Evolutionary conservation across 2,329 filamentous ascomycete species (phyloP), one percentile per base, ranked within the genome.

Genomic region (Penicillium crustosum): DNA sequence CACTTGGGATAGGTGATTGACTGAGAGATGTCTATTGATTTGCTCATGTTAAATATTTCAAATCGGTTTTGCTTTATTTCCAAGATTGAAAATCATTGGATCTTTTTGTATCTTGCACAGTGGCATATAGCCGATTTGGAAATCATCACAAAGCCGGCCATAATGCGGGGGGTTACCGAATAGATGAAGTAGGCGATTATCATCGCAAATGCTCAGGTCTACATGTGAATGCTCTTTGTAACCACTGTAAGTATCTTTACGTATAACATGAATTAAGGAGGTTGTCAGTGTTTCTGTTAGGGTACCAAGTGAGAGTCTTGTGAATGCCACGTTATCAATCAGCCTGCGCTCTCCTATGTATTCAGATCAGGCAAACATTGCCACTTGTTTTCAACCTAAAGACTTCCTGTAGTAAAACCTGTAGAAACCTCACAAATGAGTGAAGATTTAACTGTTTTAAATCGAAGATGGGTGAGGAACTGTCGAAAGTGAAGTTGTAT

Each of bases 1-100:
- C 63, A 65, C 52, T 61, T 61, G 2, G 61, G 61, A 17, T 65
- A 65, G 25, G 7, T 56, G 1, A 62, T 13, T 25, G 44, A 13
- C 4, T 35, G 19, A 25, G 25, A 44, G 15, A 13, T 10, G 12
- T 57, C 48, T 35, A 21, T 33, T 52, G 25, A 13, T 21, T 41
- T 19, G 9, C 33, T 21, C 49, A 57, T 53, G 1, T 15, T 35
- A 19, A 49, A 21, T 41, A 12, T 23, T 10, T 29, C 10, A 13
- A 27, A 15, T 15, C 6, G 12, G 21, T 6, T 29, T 36, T 13
- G 1, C 6, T 33, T 8, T 19, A 9, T 23, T 17, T 51, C n/a
- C 13, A 31, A 23, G 19, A 3, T 17, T 2, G 6, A 27, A 13
- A 19, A 41, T 29, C 10, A 3, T 13, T 51, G n/a, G 6, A 19